phyloP scores from a whole-genome alignment of 2,329 filamentous ascomycete species.

The Monilinia fructicola region DNA sequence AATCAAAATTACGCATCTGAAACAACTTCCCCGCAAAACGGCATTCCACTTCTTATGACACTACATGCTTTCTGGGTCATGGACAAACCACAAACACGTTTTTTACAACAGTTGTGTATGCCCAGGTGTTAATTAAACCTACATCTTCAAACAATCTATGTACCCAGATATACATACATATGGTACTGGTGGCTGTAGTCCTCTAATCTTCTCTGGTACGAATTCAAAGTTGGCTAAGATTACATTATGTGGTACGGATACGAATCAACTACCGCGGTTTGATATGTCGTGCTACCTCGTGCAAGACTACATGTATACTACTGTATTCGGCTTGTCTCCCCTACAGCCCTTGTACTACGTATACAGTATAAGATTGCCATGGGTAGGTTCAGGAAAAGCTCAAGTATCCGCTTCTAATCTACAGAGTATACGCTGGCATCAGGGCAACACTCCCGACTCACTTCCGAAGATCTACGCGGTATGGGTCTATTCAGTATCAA shows the following conservation, averaged over 20 bases:
- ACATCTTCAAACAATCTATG: background rate
- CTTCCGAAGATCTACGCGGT: background rate
- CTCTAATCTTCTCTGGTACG: background rate
- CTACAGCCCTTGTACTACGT: background rate
- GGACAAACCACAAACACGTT: conserved; percentile 6
- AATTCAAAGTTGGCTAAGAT: background rate
- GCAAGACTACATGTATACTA: no score
- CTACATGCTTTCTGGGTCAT: background rate
- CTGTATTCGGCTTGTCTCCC: no score
- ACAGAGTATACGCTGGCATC: background rate
- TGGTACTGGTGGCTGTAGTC: background rate
- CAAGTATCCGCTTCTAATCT: background rate
- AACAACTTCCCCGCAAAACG: conserved; percentile 23
- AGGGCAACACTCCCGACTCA: background rate
- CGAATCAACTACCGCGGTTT: conserved; percentile 10
- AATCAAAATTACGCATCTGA: conserved; percentile 14
- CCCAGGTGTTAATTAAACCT: background rate
- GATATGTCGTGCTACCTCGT: background rate
- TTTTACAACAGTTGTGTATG: background rate
- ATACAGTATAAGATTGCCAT: no score
- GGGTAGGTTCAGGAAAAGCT: background rate
- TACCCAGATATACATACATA: background rate
- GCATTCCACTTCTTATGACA: background rate
- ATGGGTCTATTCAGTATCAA: background rate
- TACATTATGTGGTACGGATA: background rate